Conservation (phyloP, 2,329 filamentous ascomycete genomes). For the Pseudogymnoascus sp. region DNA sequence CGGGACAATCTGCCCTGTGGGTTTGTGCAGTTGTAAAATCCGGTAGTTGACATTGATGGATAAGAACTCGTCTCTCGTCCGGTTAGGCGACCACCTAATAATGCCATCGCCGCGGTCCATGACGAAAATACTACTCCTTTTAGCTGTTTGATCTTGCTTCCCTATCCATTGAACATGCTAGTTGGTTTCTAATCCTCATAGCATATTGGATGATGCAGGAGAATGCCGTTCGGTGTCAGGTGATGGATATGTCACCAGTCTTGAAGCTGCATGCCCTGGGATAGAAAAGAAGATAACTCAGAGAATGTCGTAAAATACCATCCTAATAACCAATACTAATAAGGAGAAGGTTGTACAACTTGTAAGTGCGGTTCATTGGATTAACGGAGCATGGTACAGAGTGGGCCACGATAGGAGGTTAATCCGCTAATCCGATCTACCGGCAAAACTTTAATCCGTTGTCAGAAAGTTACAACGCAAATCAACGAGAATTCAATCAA, state of each 20-base stretch:
- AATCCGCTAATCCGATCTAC: background rate
- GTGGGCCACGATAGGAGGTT: background rate
- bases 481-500: conserved; percentile 7
- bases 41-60: conserved; percentile 59
- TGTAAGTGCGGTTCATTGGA: background rate
- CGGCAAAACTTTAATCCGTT: conserved; percentile 8
- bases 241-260: background rate
- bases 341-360: background rate
- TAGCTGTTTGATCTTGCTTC: background rate
- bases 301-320: background rate
- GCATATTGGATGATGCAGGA: background rate
- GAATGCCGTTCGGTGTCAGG: background rate
- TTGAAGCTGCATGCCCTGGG: background rate
- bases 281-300: background rate
- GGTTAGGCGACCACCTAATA: conserved; percentile 59
- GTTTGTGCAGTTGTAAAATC: conserved; percentile 56
- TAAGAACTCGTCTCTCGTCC: conserved; percentile 52
- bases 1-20: conserved; percentile 50
- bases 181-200: background rate
- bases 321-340: background rate
- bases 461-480: conserved; percentile 9
- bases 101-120: conserved; percentile 41
- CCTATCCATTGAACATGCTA: background rate
- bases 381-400: background rate
- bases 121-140: background rate